Evolutionary conservation across 2,329 filamentous ascomycete genomes (phyloP), one percentile per base, ranked within the genome.

Genomic region (Colletotrichum spinosum): DNA sequence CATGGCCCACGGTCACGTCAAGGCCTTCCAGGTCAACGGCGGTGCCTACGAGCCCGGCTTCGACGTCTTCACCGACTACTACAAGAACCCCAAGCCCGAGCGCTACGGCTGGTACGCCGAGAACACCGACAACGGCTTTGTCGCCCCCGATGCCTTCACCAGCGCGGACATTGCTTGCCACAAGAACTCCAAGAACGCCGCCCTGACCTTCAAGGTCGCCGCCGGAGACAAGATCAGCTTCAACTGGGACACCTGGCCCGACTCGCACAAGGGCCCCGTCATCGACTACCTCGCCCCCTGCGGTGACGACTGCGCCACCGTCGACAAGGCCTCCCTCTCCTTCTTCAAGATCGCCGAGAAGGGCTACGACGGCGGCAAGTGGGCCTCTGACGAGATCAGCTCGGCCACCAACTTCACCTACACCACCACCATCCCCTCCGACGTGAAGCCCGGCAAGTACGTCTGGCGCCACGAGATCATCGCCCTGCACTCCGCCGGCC

Each of bases 161-260:
- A 71, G 69, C 6, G 60, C 73, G n/a, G 80, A 83, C 59, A 85
- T 85, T 69, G 79, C 81, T 70, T 85, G 83, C 73, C 81, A 84
- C 73, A 78, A 78, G 65, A 74, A 69, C 17, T 80, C 79, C 17
- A 78, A 71, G 12, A 77, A 80, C 34, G 81, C 77, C 9, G 65
- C 74, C 44, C 75, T 77, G 59, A 77, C 77, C 15, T 77, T 80
- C 39, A 71, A 71, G 3, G 84, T 90, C 42, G 79, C 81, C n/a
- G 90, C 89, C 12, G 90, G 90, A 67, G 80, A 80, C 68, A 80
- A 80, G 8, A 74, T 92, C 69, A 79, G 84, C 64, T 76, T 92
- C 53, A 82, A 86, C 70, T 92, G 89, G 90, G 86, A 82, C 63
- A 79, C 79, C 13, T 92, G 90, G 90, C 89, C 89, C n/a, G 80